phyloP scores from a whole-genome alignment of 2,329 filamentous ascomycete genomes.

The Parascedosporium putredinis region DNA sequence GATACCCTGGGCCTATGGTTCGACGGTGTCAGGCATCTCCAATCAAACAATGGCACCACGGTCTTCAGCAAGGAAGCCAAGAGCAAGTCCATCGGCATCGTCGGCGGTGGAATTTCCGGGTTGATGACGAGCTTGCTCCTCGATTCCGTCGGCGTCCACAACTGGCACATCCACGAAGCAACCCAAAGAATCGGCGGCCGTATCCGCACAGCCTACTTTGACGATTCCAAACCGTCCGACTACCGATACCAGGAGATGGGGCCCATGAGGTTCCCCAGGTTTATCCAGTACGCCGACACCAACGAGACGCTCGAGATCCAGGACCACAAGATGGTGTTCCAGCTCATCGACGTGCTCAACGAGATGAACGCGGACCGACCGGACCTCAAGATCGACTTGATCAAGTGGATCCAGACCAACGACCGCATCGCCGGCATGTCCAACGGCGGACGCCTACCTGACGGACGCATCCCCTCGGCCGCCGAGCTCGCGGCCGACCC shows the following conservation, averaged over 20 bases:
- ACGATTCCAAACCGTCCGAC: conserved; percentile 42
- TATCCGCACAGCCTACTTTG: conserved; percentile 53
- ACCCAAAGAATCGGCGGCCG: conserved; percentile 51
- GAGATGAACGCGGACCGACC: conserved; percentile 40
- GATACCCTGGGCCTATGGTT: conserved; percentile 45
- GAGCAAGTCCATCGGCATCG: conserved; percentile 48
- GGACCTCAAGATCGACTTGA: conserved; percentile 46
- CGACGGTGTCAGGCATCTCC: conserved; percentile 49
- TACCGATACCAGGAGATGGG: conserved; percentile 61
- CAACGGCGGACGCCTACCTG: conserved; percentile 33
- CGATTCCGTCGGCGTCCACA: conserved; percentile 42
- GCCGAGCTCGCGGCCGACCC: conserved; percentile 35
- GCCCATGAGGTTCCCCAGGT: conserved; percentile 53
- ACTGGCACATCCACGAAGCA: conserved; percentile 53
- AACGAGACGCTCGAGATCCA: conserved; percentile 48
- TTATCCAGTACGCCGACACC: conserved; percentile 35
- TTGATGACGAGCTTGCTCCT: conserved; percentile 46
- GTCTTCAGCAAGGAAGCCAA: conserved; percentile 45
- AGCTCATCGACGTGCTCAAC: conserved; percentile 51
- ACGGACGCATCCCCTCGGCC: conserved; percentile 40
- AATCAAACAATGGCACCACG: conserved; percentile 27
- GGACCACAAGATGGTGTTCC: conserved; percentile 55
- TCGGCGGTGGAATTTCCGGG: conserved; percentile 56
- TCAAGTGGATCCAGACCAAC: conserved; percentile 48
- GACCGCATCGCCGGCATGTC: conserved; percentile 42